Evolutionary conservation across 768 basidiomycete species (phyloP).

Genomic region (Xerocomellus intermedius): DNA sequence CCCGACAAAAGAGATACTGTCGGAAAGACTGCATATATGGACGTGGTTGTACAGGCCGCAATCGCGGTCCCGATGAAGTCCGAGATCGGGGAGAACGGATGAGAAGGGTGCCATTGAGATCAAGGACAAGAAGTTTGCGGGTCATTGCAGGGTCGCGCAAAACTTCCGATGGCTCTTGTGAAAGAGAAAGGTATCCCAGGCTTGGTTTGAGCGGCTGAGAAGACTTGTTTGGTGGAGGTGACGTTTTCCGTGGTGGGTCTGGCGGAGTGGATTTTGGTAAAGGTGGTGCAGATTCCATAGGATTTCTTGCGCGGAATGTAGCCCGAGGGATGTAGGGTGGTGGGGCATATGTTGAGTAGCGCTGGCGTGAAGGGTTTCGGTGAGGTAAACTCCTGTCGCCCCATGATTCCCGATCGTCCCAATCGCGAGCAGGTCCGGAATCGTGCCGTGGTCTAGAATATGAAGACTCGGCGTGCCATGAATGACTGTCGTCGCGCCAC

Average conservation of each 20-base stretch:
- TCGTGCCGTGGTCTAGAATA: slow-evolving; percentile 5
- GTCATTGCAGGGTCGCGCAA: slow-evolving; percentile 26
- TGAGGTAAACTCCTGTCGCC: slow-evolving; percentile 3
- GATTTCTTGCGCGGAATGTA: slow-evolving; percentile 8
- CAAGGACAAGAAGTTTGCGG: slow-evolving; percentile 71
- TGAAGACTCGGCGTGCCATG: slow-evolving; percentile 9
- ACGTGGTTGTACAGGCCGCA: slow-evolving; percentile 51
- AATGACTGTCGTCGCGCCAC: slow-evolving; percentile 12
- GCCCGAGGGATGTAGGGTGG: slow-evolving; percentile 7
- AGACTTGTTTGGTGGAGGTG: slow-evolving; percentile 1
- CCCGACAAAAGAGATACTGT: slow-evolving; percentile 59
- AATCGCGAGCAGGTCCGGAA: slow-evolving; percentile 4
- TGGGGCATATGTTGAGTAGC: slow-evolving; percentile 9
- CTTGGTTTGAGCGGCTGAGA: slow-evolving; percentile 28
- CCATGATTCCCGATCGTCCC: slow-evolving; percentile 6
- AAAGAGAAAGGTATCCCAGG: slow-evolving; percentile 35
- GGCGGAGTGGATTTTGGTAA: background rate
- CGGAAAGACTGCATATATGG: slow-evolving; percentile 66
- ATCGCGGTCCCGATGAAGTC: slow-evolving; percentile 9
- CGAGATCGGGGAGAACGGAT: slow-evolving; percentile 44
- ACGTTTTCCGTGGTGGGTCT: background rate
- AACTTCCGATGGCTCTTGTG: slow-evolving; percentile 27
- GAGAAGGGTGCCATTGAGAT: slow-evolving; percentile 66
- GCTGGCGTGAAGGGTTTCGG: slow-evolving; percentile 3
- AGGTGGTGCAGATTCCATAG: background rate